A percentile compares a stretch with the other conserved stretches of the same genome.
phyloP scores from a whole-genome alignment of 140 eudicot genomes.

The Bidens hawaiensis region DNA sequence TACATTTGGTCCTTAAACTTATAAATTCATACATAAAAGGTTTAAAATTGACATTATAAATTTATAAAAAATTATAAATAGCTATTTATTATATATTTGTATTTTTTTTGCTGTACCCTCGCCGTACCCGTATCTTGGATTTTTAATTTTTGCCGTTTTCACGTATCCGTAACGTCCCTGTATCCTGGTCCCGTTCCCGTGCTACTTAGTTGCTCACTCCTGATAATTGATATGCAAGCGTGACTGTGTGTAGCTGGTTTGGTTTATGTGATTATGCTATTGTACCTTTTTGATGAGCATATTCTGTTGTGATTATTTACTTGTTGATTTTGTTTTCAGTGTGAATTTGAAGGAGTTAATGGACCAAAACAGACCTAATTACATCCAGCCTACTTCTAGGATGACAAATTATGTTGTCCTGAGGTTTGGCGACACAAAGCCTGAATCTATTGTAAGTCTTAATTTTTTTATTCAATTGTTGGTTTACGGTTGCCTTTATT shows the following conservation, averaged over 20 bases:
- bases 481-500: neutral
- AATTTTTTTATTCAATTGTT: neutral
- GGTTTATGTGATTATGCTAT: neutral
- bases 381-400: conserved; percentile 78
- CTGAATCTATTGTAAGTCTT: conserved; percentile 54
- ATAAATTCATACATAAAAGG: too few species aligned
- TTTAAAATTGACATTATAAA: too few species aligned
- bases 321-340: conserved; percentile 39
- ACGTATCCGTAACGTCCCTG: too few species aligned
- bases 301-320: neutral
- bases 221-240: conserved; percentile 5
- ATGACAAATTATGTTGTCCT: conserved; percentile 90
- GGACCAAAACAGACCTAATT: conserved; percentile 71
- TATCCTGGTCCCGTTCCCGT: too few species aligned
- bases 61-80: too few species aligned
- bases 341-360: conserved; percentile 82
- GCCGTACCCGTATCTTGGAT: too few species aligned
- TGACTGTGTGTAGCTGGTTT: neutral
- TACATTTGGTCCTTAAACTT: too few species aligned
- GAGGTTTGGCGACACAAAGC: conserved; percentile 57
- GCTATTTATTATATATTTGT: too few species aligned
- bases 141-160: too few species aligned
- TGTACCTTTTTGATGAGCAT: neutral
- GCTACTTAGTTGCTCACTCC: too few species aligned
- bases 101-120: too few species aligned